Conservation (phyloP, 306 rosid species). For the Vigna radiata region DNA sequence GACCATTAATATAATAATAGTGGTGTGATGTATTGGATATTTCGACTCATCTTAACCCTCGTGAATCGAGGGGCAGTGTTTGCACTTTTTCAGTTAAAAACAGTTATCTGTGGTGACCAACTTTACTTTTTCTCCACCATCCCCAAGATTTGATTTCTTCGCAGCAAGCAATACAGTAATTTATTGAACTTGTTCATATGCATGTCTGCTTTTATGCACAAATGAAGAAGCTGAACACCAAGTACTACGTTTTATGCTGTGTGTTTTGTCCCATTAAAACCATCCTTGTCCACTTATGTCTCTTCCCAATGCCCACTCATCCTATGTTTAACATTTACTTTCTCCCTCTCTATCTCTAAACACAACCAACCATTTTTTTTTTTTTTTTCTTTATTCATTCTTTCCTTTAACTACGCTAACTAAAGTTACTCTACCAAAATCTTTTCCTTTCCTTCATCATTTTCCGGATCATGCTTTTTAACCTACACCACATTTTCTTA, state of each 20-base stretch:
- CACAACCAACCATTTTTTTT: not conserved
- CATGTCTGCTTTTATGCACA: slow-evolving; percentile 50
- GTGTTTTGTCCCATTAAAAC: slow-evolving; percentile 80
- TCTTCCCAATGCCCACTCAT: slow-evolving; percentile 58
- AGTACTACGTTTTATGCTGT: slow-evolving; percentile 55
- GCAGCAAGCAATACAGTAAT: slow-evolving; percentile 40
- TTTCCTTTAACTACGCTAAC: not conserved
- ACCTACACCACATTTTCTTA: too few relatives aligned
- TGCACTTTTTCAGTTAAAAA: slow-evolving; percentile 63
- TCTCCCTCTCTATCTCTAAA: slow-evolving; percentile 26
- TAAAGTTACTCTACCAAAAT: too few relatives aligned
- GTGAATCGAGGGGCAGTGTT: slow-evolving; percentile 69
- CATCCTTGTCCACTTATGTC: slow-evolving; percentile 67
- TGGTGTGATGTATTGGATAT: slow-evolving; percentile 11
- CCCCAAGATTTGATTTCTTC: slow-evolving; percentile 58
- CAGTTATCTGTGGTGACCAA: slow-evolving; percentile 57
- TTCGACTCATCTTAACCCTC: slow-evolving; percentile 53
- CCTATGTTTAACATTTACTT: slow-evolving; percentile 28
- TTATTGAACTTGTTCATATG: slow-evolving; percentile 45
- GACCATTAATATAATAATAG: slow-evolving; percentile 18
- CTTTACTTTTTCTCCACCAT: slow-evolving; percentile 46
- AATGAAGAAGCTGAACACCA: slow-evolving; percentile 52
- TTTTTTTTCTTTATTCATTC: slow-evolving; percentile 4
- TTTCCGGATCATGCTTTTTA: too few relatives aligned
- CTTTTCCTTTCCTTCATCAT: too few relatives aligned